Percentiles rank a stretch among this genome's conserved stretches.
These are phyloP conservation scores for Chlorella sp. DNA, from an alignment of 139 green algal species.

Conservation along the genomic window DNA sequence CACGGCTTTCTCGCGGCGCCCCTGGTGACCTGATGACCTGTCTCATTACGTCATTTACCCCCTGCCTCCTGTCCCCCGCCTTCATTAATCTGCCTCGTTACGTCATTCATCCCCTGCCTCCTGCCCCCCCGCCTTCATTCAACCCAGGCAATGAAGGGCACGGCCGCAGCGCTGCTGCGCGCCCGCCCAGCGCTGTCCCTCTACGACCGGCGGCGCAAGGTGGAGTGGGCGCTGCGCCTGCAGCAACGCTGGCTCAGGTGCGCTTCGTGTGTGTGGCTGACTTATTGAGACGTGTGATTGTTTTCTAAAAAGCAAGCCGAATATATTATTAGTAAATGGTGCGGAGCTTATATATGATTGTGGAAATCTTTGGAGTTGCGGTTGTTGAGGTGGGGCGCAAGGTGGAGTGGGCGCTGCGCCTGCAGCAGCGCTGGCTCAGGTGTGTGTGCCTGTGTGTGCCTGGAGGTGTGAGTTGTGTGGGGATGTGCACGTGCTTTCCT, in stretches of 20 bases:
- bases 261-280: background rate
- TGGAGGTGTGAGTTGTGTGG: no score
- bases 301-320: no score
- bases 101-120: background rate
- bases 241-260: constrained; percentile 34
- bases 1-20: background rate
- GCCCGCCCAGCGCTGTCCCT: background rate
- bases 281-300: no score
- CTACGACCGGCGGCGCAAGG: constrained; percentile 33
- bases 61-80: background rate
- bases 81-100: background rate
- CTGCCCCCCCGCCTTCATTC: background rate
- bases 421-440: constrained; percentile 31
- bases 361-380: no score
- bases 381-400: no score
- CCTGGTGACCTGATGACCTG: background rate
- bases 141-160: constrained; percentile 38
- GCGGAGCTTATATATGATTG: no score
- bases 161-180: constrained; percentile 24
- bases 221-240: constrained; percentile 34
- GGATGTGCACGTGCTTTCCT: no score
- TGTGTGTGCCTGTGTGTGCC: background rate
- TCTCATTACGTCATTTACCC: background rate
- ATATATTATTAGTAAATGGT: no score
- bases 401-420: constrained; percentile 24